Evolutionary conservation across 371 early-diverging fungal genomes (phyloP), one percentile per base, ranked within the genome.

Genomic region (Mortierella sp.): DNA sequence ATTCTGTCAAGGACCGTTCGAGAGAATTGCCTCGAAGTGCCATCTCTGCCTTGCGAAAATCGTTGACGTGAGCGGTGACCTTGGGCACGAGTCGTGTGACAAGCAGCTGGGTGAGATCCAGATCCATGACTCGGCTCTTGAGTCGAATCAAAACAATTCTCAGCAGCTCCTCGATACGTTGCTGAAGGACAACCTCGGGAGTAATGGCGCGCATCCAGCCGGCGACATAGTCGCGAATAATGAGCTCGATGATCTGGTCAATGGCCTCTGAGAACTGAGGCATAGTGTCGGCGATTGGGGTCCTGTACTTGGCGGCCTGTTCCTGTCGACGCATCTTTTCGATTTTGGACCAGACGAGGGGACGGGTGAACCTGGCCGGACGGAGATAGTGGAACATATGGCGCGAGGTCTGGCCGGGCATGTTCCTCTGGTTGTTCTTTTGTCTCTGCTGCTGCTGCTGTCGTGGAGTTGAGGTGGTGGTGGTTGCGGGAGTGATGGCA

Each of bases 61-160:
- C 94, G 31, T 90, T 89, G 5, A 96, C 88, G 69, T 97, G 97
- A 1, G 87, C 78, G 0, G 95, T 95, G 40, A 95, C 83, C 24
- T 90, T 84, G 28, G 96, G 96, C 31, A 95, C 80, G 28, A 95
- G 77, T 46, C 91, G 89, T 34, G 89, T 90, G 19, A 95, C 88
- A 0, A 94, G 73, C 21, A 96, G 76, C 26, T 90, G 87, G 0
- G 92, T 85, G 28, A 92, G 77, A 77, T 96, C 96, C 31, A 94
- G 83, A 26, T 89, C 80, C 70, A 88, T 74, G 50, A 91, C 77
- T 10, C 93, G 89, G n/a, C 77, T 71, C 50, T 86, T 82, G 70
- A 92, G 69, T 2, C 82, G 67, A 11, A 83, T 48, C 16, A 86
- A 82, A 2, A 90, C 90, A 28, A 88, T 81, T 51, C 91, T 89